These are phyloP conservation scores for Marasmius fiardii DNA, from an alignment of 1,284 basidiomycete species.

Conservation along the genomic window DNA sequence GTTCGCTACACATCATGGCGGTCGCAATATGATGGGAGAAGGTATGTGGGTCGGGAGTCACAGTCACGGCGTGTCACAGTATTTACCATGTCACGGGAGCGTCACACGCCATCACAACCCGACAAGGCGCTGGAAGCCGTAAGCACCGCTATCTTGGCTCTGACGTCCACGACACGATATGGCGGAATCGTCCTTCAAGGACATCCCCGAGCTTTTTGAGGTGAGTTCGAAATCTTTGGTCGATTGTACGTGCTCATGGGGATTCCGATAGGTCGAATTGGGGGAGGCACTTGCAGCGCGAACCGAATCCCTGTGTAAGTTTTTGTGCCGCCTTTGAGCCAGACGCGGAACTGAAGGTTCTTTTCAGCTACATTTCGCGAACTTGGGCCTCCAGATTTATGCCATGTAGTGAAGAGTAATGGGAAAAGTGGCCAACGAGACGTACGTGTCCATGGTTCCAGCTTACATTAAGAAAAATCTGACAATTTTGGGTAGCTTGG, in stretches of 20 bases:
- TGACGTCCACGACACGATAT: slow-evolving; percentile 20
- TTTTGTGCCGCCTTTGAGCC: not conserved
- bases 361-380: slow-evolving; percentile 86
- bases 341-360: not conserved
- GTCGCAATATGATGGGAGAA: too few species aligned
- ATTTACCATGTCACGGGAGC: too few species aligned
- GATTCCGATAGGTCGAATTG: slow-evolving; percentile 69
- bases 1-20: too few species aligned
- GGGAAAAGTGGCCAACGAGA: slow-evolving; percentile 84
- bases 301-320: slow-evolving; percentile 87
- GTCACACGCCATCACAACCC: too few species aligned
- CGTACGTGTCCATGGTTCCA: slow-evolving; percentile 44
- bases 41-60: too few species aligned
- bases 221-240: slow-evolving; percentile 24
- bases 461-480: slow-evolving; percentile 7
- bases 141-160: not conserved
- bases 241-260: slow-evolving; percentile 5
- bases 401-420: slow-evolving; percentile 92
- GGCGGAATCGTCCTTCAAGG: slow-evolving; percentile 60
- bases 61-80: too few species aligned
- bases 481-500: slow-evolving; percentile 56
- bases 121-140: too few species aligned
- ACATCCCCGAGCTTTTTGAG: slow-evolving; percentile 62
- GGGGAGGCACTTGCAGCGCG: slow-evolving; percentile 88
- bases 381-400: slow-evolving; percentile 95